phyloP scores from a whole-genome alignment of 2,329 filamentous ascomycete genomes.

The Clonostachys chloroleuca region DNA sequence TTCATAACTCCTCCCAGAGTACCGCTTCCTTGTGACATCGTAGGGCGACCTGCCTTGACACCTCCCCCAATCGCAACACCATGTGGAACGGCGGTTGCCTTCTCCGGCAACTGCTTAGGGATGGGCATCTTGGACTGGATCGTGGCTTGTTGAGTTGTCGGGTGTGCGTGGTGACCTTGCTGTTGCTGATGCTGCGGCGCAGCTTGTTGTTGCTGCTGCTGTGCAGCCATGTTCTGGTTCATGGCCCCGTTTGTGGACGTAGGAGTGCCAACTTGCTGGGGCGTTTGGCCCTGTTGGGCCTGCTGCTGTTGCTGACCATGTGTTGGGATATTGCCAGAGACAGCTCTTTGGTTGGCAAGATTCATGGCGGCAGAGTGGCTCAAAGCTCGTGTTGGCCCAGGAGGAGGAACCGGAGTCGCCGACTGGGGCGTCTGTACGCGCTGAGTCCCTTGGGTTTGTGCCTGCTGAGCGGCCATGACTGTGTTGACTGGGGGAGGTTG shows the following conservation, averaged over 20 bases:
- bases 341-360: constrained; percentile 5
- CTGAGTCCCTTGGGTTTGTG: not conserved
- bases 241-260: not conserved
- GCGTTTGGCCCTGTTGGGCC: constrained; percentile 4
- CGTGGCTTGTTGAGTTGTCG: constrained; percentile 33
- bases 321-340: constrained; percentile 9
- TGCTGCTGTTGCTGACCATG: constrained; percentile 10
- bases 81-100: constrained; percentile 64
- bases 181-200: constrained; percentile 18
- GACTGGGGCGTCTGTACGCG: not conserved
- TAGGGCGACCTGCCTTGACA: constrained; percentile 67
- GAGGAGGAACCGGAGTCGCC: constrained; percentile 1
- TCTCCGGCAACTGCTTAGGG: constrained; percentile 69
- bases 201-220: constrained; percentile 5
- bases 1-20: constrained; percentile 78
- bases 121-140: constrained; percentile 70
- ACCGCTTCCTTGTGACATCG: constrained; percentile 73
- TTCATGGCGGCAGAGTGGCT: constrained; percentile 6
- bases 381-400: constrained; percentile 4
- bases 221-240: not conserved
- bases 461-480: not conserved
- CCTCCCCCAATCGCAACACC: constrained; percentile 68
- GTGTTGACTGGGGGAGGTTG: too few relatives aligned
- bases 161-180: constrained; percentile 43
- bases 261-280: constrained; percentile 8